phyloP scores from a whole-genome alignment of 441 rosid species.

The Populus hybrid region DNA sequence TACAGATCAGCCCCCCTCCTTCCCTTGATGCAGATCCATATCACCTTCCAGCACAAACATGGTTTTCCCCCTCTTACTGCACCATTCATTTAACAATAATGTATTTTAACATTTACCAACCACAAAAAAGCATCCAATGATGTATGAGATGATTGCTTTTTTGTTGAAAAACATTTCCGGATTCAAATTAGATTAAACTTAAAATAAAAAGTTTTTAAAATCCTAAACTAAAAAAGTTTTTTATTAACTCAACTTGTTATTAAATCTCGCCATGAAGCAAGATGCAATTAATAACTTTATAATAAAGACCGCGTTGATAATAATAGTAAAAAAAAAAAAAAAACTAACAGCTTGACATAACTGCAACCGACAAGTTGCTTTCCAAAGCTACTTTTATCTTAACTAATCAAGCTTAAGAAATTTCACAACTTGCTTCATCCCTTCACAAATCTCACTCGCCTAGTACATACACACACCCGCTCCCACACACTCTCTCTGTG shows the following conservation, averaged over 20 bases:
- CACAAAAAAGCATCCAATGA: too few species aligned
- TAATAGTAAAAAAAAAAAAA: neutral
- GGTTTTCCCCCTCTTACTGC: too few species aligned
- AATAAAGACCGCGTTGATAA: neutral
- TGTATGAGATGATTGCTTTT: too few species aligned
- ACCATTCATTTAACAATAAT: too few species aligned
- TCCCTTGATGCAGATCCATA: neutral
- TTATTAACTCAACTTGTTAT: too few species aligned
- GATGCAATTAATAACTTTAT: too few species aligned
- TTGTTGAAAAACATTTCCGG: too few species aligned
- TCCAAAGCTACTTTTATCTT: neutral
- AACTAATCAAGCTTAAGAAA: neutral
- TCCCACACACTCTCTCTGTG: neutral
- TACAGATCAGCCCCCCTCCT: neutral
- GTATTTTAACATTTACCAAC: too few species aligned
- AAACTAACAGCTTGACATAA: neutral
- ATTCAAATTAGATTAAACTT: too few species aligned
- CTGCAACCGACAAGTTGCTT: slow-evolving; percentile 8
- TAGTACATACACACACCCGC: neutral
- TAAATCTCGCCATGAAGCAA: too few species aligned
- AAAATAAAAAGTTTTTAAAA: too few species aligned
- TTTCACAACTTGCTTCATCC: slow-evolving; percentile 12
- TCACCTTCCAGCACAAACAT: neutral
- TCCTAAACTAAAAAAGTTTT: too few species aligned
- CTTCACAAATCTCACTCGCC: slow-evolving; percentile 15